A percentile compares a stretch with the other conserved stretches of the same genome.
Conservation (phyloP, 2,329 filamentous ascomycete species). For the Diaporthe destruens region DNA sequence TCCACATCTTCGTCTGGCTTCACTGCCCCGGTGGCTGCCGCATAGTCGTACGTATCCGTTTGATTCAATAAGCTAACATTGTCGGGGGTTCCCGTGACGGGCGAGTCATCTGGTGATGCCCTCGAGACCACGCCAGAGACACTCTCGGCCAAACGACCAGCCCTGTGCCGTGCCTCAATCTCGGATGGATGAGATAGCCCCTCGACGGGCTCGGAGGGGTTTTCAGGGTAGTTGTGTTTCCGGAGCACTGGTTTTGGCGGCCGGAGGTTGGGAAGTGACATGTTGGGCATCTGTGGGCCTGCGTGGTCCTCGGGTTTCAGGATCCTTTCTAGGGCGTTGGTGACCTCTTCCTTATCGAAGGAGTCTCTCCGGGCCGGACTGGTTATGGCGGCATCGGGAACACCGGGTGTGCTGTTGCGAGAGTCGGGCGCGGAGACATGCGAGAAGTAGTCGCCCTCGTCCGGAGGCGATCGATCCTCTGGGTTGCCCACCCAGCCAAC, state of each 20-base stretch:
- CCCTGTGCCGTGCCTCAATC: conserved; percentile 51
- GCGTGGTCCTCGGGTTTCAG: conserved; percentile 44
- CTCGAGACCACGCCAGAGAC: conserved; percentile 50
- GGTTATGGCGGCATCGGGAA: conserved; percentile 18
- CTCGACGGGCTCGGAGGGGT: conserved; percentile 41
- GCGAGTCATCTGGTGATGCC: conserved; percentile 43
- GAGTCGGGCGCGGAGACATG: conserved; percentile 38
- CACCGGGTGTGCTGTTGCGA: conserved; percentile 40
- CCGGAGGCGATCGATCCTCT: conserved; percentile 34
- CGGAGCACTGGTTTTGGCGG: conserved; percentile 46
- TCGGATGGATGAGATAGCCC: conserved; percentile 47
- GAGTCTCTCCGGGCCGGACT: conserved; percentile 44
- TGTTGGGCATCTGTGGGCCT: conserved; percentile 26
- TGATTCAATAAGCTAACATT: conserved; percentile 19
- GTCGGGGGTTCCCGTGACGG: conserved; percentile 13
- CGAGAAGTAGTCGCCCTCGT: conserved; percentile 42
- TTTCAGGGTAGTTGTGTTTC: conserved; percentile 43
- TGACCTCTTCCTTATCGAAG: conserved; percentile 46
- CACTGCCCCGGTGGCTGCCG: conserved; percentile 28
- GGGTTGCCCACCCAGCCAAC: conserved; percentile 47
- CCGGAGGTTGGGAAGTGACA: conserved; percentile 41
- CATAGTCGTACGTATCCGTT: conserved; percentile 27
- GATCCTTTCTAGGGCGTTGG: conserved; percentile 45
- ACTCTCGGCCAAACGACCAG: conserved; percentile 51
- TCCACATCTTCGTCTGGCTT: conserved; percentile 14